A percentile compares a stretch with the other conserved stretches of the same genome.
Evolutionary conservation across 208 protist genomes (phyloP).

Genomic region (Strigomonas culicis): DNA sequence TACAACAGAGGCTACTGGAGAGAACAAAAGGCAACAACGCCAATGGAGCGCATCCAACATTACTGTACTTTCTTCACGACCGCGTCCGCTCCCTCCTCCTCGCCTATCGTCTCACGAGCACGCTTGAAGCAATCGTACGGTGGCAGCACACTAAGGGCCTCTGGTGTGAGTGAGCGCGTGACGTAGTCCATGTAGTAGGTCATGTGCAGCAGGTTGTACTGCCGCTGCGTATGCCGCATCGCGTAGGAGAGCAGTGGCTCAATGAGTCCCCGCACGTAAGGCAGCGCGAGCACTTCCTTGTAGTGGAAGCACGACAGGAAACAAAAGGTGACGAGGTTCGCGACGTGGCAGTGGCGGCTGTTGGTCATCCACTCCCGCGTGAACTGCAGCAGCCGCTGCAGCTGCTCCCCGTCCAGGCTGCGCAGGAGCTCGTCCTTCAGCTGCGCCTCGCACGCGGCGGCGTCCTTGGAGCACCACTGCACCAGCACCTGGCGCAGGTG

Average conservation of each 20-base stretch:
- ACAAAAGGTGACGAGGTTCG: constrained; percentile 62
- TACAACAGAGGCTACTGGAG: background rate
- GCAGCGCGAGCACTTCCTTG: constrained; percentile 48
- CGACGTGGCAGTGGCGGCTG: constrained; percentile 75
- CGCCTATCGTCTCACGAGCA: constrained; percentile 5
- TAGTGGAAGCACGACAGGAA: constrained; percentile 68
- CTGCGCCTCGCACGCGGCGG: constrained; percentile 49
- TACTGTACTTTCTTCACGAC: background rate
- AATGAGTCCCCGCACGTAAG: constrained; percentile 50
- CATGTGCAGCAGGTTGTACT: constrained; percentile 70
- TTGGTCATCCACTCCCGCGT: constrained; percentile 91
- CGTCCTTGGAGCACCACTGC: constrained; percentile 60
- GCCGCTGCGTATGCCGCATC: constrained; percentile 78
- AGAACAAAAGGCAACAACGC: background rate
- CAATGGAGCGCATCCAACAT: background rate
- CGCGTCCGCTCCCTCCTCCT: too few relatives aligned
- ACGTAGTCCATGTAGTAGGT: constrained; percentile 92
- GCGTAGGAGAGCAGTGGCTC: constrained; percentile 87
- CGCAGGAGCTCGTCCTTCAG: constrained; percentile 61
- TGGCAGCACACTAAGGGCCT: constrained; percentile 57
- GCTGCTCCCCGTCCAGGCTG: constrained; percentile 42
- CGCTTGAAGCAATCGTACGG: constrained; percentile 37
- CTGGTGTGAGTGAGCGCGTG: constrained; percentile 47
- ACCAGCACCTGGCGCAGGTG: constrained; percentile 83
- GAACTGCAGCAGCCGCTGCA: constrained; percentile 83